phyloP scores from a whole-genome alignment of 1,284 basidiomycete species.

The Ustilago xerochloae region DNA sequence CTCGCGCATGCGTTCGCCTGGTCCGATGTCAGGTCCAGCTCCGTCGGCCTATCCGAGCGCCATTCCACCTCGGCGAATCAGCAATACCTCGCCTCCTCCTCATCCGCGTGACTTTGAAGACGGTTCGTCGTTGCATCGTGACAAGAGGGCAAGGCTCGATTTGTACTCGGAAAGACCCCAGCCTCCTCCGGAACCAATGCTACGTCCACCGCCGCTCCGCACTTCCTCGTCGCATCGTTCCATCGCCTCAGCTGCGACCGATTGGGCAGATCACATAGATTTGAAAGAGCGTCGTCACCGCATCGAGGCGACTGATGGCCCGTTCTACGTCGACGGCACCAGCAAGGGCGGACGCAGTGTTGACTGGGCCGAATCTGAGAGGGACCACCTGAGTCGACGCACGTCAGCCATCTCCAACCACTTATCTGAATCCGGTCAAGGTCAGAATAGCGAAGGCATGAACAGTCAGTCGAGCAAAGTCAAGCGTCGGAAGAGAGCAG shows the following conservation, averaged over 20 bases:
- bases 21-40: no score
- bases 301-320: slow-evolving; percentile 1
- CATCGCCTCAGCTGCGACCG: slow-evolving; percentile 8
- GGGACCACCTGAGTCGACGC: slow-evolving; percentile 20
- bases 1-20: slow-evolving; percentile 23
- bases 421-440: slow-evolving; percentile 9
- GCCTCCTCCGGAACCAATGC: slow-evolving; percentile 6
- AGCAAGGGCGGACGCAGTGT: slow-evolving; percentile 1
- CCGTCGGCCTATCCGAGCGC: slow-evolving; percentile 11
- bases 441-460: slow-evolving; percentile 15
- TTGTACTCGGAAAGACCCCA: slow-evolving; percentile 25
- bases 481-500: slow-evolving; percentile 49
- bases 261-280: slow-evolving; percentile 22
- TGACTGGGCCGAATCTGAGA: slow-evolving; percentile 29
- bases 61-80: slow-evolving; percentile 17
- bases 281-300: slow-evolving; percentile 18
- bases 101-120: slow-evolving; percentile 12
- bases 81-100: slow-evolving; percentile 20
- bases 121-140: slow-evolving; percentile 17
- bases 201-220: slow-evolving; percentile 23
- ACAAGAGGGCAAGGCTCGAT: slow-evolving; percentile 38
- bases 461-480: slow-evolving; percentile 32
- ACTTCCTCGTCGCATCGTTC: slow-evolving; percentile 28
- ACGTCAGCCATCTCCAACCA: slow-evolving; percentile 30
- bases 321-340: slow-evolving; percentile 3